Conservation (phyloP, 331 rosid genomes). For the Ulmus americana region DNA sequence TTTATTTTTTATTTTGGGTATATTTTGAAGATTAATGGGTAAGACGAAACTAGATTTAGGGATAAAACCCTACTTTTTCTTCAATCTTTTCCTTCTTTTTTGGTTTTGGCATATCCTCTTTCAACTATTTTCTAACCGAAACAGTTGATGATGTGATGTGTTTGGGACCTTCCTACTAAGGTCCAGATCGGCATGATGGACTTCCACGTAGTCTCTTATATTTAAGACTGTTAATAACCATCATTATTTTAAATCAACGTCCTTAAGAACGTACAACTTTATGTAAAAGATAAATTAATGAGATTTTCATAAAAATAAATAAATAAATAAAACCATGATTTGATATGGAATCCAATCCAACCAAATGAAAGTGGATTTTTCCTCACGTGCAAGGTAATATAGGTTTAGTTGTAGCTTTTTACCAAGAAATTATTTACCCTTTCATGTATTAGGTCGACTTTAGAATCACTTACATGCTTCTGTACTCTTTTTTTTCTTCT, state of each 20-base stretch:
- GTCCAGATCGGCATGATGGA: slow-evolving; percentile 57
- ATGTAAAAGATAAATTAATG: no score
- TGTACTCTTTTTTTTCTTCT: no score
- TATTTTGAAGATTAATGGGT: slow-evolving; percentile 14
- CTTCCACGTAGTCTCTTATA: slow-evolving; percentile 38
- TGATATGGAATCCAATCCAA: no score
- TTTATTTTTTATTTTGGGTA: slow-evolving; percentile 1
- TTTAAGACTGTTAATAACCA: slow-evolving; percentile 21
- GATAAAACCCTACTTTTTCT: slow-evolving; percentile 28
- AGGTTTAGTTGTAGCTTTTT: no score
- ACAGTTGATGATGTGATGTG: slow-evolving; percentile 54
- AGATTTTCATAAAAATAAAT: no score
- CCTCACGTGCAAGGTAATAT: no score
- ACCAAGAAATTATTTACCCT: no score
- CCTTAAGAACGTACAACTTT: neutral
- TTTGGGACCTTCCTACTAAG: slow-evolving; percentile 49
- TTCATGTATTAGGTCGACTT: no score
- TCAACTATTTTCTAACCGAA: slow-evolving; percentile 35
- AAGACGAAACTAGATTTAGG: slow-evolving; percentile 28
- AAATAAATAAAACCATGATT: no score
- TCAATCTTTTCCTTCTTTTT: neutral
- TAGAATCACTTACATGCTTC: no score
- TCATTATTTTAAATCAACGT: neutral
- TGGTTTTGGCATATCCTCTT: slow-evolving; percentile 34
- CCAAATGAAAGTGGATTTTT: no score